A percentile compares a stretch with the other conserved stretches of the same genome.
Conservation (phyloP, 371 early-diverging fungal genomes). For the Coemansia sp. region DNA sequence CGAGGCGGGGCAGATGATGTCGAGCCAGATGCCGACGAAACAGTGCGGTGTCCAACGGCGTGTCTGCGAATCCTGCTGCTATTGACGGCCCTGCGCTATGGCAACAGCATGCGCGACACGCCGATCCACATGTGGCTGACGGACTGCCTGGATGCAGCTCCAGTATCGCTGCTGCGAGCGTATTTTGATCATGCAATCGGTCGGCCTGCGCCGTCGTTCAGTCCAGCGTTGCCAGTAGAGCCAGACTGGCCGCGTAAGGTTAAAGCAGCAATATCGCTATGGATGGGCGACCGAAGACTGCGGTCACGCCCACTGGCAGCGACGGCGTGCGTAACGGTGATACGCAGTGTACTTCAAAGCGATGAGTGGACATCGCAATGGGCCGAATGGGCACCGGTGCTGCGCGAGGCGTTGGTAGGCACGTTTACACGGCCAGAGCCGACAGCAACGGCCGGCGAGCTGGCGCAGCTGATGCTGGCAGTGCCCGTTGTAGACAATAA, state of each 20-base stretch:
- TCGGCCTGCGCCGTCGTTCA: conserved; percentile 15
- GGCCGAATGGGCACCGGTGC: conserved; percentile 23
- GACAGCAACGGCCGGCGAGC: conserved; percentile 7
- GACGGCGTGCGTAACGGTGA: neutral
- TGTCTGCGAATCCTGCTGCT: conserved; percentile 40
- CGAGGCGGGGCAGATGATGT: neutral
- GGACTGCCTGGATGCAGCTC: conserved; percentile 31
- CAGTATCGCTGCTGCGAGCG: conserved; percentile 7
- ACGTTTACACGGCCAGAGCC: conserved; percentile 8
- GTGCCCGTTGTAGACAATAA: conserved; percentile 7
- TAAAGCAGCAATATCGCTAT: conserved; percentile 24
- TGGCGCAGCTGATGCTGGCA: conserved; percentile 22
- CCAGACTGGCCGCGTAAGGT: conserved; percentile 36
- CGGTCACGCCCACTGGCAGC: conserved; percentile 7
- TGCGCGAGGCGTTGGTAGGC: conserved; percentile 13
- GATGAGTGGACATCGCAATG: conserved; percentile 30
- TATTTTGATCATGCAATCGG: conserved; percentile 18
- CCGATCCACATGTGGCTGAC: conserved; percentile 50
- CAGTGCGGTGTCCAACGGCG: conserved; percentile 27
- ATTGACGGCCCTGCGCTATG: conserved; percentile 44
- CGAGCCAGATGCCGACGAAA: neutral
- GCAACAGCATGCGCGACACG: conserved; percentile 44
- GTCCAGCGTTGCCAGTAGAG: conserved; percentile 37
- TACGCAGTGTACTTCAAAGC: conserved; percentile 18
- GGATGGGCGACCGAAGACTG: conserved; percentile 28